Evolutionary conservation across 2,329 filamentous ascomycete genomes (phyloP), one percentile per base, ranked within the genome.

Genomic region (Acarospora socialis): DNA sequence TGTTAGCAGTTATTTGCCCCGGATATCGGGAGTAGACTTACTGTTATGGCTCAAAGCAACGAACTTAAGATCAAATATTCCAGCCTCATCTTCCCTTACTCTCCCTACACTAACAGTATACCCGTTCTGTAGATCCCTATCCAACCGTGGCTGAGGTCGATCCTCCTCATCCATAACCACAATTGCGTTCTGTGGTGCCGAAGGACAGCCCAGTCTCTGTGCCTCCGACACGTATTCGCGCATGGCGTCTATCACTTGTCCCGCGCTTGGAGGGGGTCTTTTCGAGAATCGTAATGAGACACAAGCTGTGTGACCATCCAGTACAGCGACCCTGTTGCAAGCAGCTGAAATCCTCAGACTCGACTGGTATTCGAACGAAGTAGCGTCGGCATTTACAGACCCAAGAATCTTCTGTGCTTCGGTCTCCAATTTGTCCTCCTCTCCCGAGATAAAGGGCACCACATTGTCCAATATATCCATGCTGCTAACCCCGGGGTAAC

Each of bases 391-490:
- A 48, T 82, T 82, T 46, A 94, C 61, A 20, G 56, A 55, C 32
- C 90, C 87, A 3, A 95, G 68, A 46, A 95, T 95, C 70, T 95
- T 95, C 48, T 81, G 79, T 2, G 90, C 86, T 59, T 95, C 90
- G 3, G 79, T 81, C 64, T 93, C 82, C 18, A 95, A 72, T 65
- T 95, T 95, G 57, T 93, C 86, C 57, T 95, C 90, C 60, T 95
- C 90, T 36, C 86, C 86, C 1, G 70, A 68, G 53, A 95, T 98
- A 58, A 73, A 94, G 6, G 90, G 90, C 26, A 98, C 82, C 2
- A 95, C 79, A 52, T 95, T 95, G 61, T 95, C 90, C 40, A 95
- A 63, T 39, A 95, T 79, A 57, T 95, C 90, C 84, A 95, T 93
- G 57, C 73, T 81, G 52, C 79, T 78, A 22, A 95, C 81, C 42